Evolutionary conservation across 208 protist species (phyloP), one percentile per base, ranked within the genome.

Genomic region (Porcisia deanei): DNA sequence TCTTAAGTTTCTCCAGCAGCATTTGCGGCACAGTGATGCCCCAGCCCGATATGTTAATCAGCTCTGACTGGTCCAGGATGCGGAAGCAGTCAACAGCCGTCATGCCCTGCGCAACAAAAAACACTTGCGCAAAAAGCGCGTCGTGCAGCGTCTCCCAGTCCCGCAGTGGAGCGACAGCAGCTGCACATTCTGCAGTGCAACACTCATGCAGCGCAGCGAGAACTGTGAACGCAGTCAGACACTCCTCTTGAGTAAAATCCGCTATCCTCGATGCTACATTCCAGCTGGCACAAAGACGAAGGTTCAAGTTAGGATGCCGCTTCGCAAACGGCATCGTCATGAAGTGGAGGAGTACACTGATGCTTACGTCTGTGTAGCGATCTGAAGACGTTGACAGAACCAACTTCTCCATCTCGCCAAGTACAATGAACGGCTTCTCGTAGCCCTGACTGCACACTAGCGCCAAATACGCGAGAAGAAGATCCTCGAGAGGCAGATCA

Each of bases 71-170:
- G 41, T 90, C 88, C 22, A 94, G 68, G n/a, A 88, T 61, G 37
- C 59, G 70, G 14, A 94, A 73, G 55, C 86, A 91, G 47, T 89
- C 81, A 9, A 49, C 49, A 2, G 82, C 52, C 20, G 76, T 82
- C 74, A 92, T 77, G 30, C 81, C 61, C 49, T 61, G 61, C 1
- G 76, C 59, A 74, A 82, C 61, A 2, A 84, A 53, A 61, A 88
- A 91, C 14, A 90, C 47, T 68, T 92, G 88, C 9, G 85, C 90
- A 61, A 92, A 92, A 14, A 94, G 66, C 18, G 68, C 77, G 20
- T 92, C 84, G 74, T 88, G 89, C 37, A 91, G 58, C 45, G 54
- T 39, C 59, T 86, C 76, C 83, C 80, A 85, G 10, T 87, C 73
- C 5, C 55, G 75, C 39, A 61, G 0, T 41, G 75, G 25, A 0